Evolutionary conservation across 495 filamentous ascomycete species (phyloP).

Genomic region (Penicillium mononematosum): DNA sequence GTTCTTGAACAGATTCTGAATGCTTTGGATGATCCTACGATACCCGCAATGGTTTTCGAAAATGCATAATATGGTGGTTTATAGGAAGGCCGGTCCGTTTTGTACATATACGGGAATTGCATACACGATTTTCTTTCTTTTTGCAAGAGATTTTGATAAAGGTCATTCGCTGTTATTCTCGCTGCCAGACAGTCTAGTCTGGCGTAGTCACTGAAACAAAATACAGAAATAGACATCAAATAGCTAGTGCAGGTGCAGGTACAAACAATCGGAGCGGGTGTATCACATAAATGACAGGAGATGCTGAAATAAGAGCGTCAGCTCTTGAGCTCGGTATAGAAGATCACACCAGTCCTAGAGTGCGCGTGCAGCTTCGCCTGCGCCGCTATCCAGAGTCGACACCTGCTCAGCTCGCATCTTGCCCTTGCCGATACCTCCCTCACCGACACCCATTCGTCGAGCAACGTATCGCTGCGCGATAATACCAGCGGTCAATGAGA

Average conservation of each 20-base stretch:
- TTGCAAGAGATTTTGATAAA: background rate
- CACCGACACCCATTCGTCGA: slow-evolving; percentile 90
- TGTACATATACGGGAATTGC: slow-evolving; percentile 10
- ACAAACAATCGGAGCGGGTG: slow-evolving; percentile 9
- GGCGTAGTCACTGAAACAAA: background rate
- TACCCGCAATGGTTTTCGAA: slow-evolving; percentile 10
- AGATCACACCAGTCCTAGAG: slow-evolving; percentile 30
- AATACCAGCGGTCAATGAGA: slow-evolving; percentile 76
- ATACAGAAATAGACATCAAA: slow-evolving; percentile 3
- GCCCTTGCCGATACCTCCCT: slow-evolving; percentile 65
- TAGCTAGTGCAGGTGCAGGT: background rate
- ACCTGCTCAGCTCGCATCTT: slow-evolving; percentile 77
- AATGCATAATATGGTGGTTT: slow-evolving; percentile 13
- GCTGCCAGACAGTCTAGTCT: background rate
- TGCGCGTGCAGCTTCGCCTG: slow-evolving; percentile 79
- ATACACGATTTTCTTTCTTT: background rate
- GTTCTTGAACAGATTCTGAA: too few relatives aligned
- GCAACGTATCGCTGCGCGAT: slow-evolving; percentile 97
- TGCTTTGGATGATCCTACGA: slow-evolving; percentile 6
- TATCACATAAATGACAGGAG: slow-evolving; percentile 23
- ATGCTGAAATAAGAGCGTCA: slow-evolving; percentile 6
- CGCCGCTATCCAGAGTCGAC: slow-evolving; percentile 66
- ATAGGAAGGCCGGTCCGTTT: background rate
- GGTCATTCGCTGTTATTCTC: slow-evolving; percentile 13
- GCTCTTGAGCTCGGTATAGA: slow-evolving; percentile 13